A percentile compares a stretch with the other conserved stretches of the same genome.
Evolutionary conservation across 2,329 filamentous ascomycete species (phyloP).

Genomic region (Colletotrichum tofieldiae): DNA sequence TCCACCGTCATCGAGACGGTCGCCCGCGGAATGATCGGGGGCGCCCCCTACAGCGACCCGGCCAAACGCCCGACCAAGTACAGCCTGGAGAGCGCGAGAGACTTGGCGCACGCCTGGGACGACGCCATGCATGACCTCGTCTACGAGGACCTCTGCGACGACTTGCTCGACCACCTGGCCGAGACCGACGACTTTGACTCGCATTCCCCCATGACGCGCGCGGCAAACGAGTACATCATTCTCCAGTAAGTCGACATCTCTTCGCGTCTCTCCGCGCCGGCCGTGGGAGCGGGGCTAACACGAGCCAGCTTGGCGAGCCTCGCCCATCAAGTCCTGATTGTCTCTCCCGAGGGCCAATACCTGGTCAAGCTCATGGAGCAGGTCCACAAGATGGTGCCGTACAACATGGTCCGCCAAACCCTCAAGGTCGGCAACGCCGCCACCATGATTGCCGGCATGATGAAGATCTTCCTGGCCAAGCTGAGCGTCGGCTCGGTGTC

Average conservation of each 20-base stretch:
- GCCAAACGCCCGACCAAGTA: slow-evolving; percentile 59
- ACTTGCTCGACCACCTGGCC: slow-evolving; percentile 73
- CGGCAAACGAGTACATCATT: slow-evolving; percentile 76
- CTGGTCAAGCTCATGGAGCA: slow-evolving; percentile 80
- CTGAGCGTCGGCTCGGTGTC: slow-evolving; percentile 81
- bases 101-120: slow-evolving; percentile 76
- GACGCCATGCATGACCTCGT: slow-evolving; percentile 77
- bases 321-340: slow-evolving; percentile 80
- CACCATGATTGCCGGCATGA: slow-evolving; percentile 84
- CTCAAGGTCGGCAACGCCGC: slow-evolving; percentile 84
- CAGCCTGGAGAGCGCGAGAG: slow-evolving; percentile 71
- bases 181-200: slow-evolving; percentile 75
- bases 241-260: slow-evolving; percentile 71
- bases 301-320: slow-evolving; percentile 76
- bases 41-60: slow-evolving; percentile 58
- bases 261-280: too few relatives aligned
- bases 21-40: slow-evolving; percentile 76
- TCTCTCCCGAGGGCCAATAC: slow-evolving; percentile 83
- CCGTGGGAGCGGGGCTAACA: not conserved
- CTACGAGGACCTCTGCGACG: slow-evolving; percentile 78
- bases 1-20: slow-evolving; percentile 80
- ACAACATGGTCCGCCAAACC: slow-evolving; percentile 80
- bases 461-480: slow-evolving; percentile 82
- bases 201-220: slow-evolving; percentile 74
- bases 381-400: slow-evolving; percentile 80